Evolutionary conservation across 352 stramenopile genomes (phyloP), one percentile per base, ranked within the genome.

Genomic region (Phytophthora citrophthora): DNA sequence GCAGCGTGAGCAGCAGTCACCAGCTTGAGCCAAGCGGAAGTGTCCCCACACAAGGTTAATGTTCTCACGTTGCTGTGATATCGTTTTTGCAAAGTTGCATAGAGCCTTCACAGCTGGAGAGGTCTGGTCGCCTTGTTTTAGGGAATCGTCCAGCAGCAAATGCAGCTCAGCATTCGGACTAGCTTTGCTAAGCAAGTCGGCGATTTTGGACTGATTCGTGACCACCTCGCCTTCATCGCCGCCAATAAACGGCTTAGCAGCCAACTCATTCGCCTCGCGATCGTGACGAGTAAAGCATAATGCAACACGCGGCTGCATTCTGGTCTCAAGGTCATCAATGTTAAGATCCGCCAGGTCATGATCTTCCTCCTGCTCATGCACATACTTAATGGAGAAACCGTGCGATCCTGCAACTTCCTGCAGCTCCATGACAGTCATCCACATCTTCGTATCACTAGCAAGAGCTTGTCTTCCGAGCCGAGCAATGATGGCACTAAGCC

Each of bases 71-170:
- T 70, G 56, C 13, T 60, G 49, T 1, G 64, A 64, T 9, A 76
- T 13, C 13, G 24, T 46, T 24, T 68, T 48, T 10, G 43, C 49
- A 56, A 50, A 50, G 23, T 43, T 27, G 48, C 51, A 70, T 48
- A 79, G 66, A 32, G 52, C 39, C 16, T 71, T 57, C 10, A 70
- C 62, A 9, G 36, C 69, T 43, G 57, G 61, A 13, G 47, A 70
- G 16, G 31, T 39, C 11, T 58, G 18, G 1, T 62, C 47, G 7
- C 46, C 18, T n/a, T 73, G 49, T 15, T 68, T 66, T 20, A 93
- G 61, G 5, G 84, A 93, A 55, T 90, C 72, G 47, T 94, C 86
- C 43, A 95, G 23, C 49, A 95, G 89, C 36, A 94, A 61, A 16
- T 68, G 68, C 39, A 91, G 54, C 50, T 78, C 54, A 8, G 54